Conservation (phyloP, 2,329 filamentous ascomycete species). For the Teratosphaeria gauchensis region DNA sequence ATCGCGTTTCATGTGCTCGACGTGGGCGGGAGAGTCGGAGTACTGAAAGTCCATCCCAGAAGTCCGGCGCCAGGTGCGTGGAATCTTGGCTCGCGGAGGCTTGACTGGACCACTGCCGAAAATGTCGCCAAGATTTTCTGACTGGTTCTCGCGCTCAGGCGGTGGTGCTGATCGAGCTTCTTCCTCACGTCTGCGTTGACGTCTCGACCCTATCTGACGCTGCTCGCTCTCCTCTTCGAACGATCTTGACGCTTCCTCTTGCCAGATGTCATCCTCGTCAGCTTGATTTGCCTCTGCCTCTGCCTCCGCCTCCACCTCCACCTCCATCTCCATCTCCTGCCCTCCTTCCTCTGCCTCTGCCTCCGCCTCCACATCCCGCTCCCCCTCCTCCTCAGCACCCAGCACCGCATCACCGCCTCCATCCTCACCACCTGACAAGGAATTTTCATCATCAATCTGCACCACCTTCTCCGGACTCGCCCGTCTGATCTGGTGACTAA, state of each 20-base stretch:
- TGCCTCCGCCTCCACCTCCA: neutral
- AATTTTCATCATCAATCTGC: conserved; percentile 6
- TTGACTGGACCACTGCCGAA: conserved; percentile 25
- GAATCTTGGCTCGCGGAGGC: conserved; percentile 31
- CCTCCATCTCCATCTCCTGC: neutral
- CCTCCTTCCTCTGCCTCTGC: neutral
- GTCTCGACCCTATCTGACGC: neutral
- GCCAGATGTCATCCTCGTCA: conserved; percentile 34
- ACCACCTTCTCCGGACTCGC: conserved; percentile 12
- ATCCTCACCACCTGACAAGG: conserved; percentile 10
- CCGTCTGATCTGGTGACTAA: conserved; percentile 12
- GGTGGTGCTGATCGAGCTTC: neutral
- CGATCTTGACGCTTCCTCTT: conserved; percentile 37
- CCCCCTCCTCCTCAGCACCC: conserved; percentile 5
- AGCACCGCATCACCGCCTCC: conserved; percentile 10
- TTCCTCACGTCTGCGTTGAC: neutral
- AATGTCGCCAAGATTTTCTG: conserved; percentile 5
- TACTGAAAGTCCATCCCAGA: conserved; percentile 30
- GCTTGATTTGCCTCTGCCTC: neutral
- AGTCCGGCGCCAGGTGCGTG: conserved; percentile 34
- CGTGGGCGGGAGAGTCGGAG: conserved; percentile 27
- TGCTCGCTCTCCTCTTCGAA: conserved; percentile 12
- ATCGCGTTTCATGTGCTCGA: conserved; percentile 1
- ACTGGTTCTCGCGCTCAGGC: conserved; percentile 18
- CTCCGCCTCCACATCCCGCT: neutral